Evolutionary conservation across 352 stramenopile species (phyloP).

Genomic region (Discostella stelligera): DNA sequence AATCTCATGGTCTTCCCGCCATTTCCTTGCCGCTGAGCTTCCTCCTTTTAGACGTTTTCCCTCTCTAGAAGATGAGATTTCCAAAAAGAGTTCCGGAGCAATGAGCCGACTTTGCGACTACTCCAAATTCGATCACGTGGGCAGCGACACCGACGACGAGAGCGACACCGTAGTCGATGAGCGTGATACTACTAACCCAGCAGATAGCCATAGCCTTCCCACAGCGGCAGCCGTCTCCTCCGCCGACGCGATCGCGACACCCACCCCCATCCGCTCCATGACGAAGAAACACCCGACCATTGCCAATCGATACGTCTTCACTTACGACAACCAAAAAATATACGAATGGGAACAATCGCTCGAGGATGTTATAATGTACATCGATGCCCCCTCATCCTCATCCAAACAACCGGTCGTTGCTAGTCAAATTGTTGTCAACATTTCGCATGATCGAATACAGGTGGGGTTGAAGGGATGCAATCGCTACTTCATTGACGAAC

Average conservation of each 20-base stretch:
- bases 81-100: no score
- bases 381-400: constrained; percentile 85
- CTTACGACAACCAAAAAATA: constrained; percentile 77
- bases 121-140: constrained; percentile 77
- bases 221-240: neutral
- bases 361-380: constrained; percentile 92
- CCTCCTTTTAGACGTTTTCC: no score
- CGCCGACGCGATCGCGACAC: constrained; percentile 13
- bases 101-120: constrained; percentile 77
- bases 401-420: constrained; percentile 61
- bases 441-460: constrained; percentile 87
- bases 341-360: constrained; percentile 94
- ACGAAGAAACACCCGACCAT: constrained; percentile 54
- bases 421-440: constrained; percentile 71
- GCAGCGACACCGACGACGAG: constrained; percentile 38
- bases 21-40: no score
- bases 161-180: constrained; percentile 3
- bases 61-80: no score
- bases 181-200: neutral
- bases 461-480: constrained; percentile 86
- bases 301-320: constrained; percentile 75
- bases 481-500: constrained; percentile 93
- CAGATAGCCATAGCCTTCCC: neutral
- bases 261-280: neutral
- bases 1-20: no score